phyloP scores from a whole-genome alignment of 306 rosid species.

The Quercus suber region DNA sequence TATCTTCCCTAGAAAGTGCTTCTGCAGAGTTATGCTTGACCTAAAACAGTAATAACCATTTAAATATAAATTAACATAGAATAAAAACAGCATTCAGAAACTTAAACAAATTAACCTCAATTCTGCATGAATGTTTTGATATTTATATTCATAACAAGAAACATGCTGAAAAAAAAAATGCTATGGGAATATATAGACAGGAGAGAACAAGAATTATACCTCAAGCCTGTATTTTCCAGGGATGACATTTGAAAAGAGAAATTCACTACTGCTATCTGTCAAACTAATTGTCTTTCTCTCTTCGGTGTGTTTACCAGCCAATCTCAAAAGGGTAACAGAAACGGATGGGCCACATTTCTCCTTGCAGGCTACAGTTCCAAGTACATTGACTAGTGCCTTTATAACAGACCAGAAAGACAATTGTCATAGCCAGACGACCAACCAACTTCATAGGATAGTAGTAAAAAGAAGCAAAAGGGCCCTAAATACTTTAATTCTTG shows the following conservation, averaged over 20 bases:
- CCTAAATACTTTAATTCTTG: background rate
- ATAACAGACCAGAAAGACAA: slow-evolving; percentile 16
- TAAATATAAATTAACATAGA: slow-evolving; percentile 5
- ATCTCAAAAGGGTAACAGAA: slow-evolving; percentile 62
- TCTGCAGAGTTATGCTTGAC: slow-evolving; percentile 59
- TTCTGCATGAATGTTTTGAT: background rate
- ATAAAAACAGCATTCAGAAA: slow-evolving; percentile 16
- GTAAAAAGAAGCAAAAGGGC: background rate
- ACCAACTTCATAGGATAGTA: background rate
- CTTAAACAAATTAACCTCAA: slow-evolving; percentile 16
- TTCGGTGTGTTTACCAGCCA: slow-evolving; percentile 44
- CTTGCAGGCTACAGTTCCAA: slow-evolving; percentile 75
- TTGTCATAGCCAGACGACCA: background rate
- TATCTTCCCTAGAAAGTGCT: slow-evolving; percentile 47
- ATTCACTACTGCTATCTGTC: slow-evolving; percentile 59
- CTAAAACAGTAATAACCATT: slow-evolving; percentile 43
- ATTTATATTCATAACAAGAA: slow-evolving; percentile 13
- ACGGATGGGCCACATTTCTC: slow-evolving; percentile 80
- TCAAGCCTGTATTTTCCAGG: slow-evolving; percentile 93
- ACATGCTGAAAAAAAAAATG: slow-evolving; percentile 12
- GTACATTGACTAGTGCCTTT: slow-evolving; percentile 87
- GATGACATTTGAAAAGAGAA: slow-evolving; percentile 59
- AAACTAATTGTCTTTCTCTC: slow-evolving; percentile 59
- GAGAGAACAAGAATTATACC: slow-evolving; percentile 43
- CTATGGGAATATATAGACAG: slow-evolving; percentile 15